A percentile compares a stretch with the other conserved stretches of the same genome.
These are phyloP conservation scores for Corylus heterophylla DNA, from an alignment of 306 rosid genomes.

Conservation along the genomic window DNA sequence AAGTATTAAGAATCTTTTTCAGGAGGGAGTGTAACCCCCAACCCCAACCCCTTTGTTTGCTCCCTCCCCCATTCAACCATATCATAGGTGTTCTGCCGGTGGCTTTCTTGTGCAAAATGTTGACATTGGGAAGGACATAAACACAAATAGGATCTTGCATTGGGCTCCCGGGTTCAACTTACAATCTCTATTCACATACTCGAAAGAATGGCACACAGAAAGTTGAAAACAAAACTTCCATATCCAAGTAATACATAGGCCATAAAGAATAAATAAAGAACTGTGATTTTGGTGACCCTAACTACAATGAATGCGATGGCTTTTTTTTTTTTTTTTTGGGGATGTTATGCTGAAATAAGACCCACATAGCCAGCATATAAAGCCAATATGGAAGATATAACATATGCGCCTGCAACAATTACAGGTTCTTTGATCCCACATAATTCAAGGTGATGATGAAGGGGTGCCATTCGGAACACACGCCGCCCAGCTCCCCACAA, in stretches of 20 bases:
- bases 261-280: neutral
- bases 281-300: constrained; percentile 1
- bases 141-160: too few relatives aligned
- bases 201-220: too few relatives aligned
- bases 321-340: neutral
- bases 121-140: too few relatives aligned
- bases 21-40: too few relatives aligned
- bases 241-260: neutral
- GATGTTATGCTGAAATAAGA: constrained; percentile 68
- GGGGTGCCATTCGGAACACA: constrained; percentile 66
- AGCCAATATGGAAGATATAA: constrained; percentile 69
- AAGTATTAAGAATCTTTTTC: too few relatives aligned
- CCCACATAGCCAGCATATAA: constrained; percentile 80
- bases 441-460: constrained; percentile 69
- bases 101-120: too few relatives aligned
- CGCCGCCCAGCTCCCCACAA: constrained; percentile 45
- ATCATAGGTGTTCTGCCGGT: too few relatives aligned
- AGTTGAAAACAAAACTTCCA: neutral
- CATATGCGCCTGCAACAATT: constrained; percentile 80
- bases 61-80: too few relatives aligned
- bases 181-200: too few relatives aligned
- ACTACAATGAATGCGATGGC: constrained; percentile 7
- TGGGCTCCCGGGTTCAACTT: too few relatives aligned
- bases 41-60: too few relatives aligned
- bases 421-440: constrained; percentile 69